phyloP scores from a whole-genome alignment of 148 eudicot genomes.

The Silene latifolia region DNA sequence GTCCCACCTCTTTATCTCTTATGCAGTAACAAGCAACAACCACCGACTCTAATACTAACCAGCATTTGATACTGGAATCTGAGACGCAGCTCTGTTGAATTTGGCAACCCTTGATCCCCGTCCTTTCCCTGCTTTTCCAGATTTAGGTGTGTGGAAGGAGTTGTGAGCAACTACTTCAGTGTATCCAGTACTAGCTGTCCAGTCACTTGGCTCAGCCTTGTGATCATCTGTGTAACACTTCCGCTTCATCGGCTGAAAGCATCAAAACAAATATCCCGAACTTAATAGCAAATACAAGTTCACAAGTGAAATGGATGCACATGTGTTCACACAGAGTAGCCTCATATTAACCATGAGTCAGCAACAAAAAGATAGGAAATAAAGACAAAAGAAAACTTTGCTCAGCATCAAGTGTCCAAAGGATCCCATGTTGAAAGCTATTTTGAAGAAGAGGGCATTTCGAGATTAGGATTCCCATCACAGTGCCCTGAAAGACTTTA shows the following conservation, averaged over 20 bases:
- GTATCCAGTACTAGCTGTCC: slow-evolving; percentile 40
- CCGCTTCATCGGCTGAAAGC: slow-evolving; percentile 62
- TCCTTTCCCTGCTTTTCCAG: slow-evolving; percentile 57
- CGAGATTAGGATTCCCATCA: too few species aligned
- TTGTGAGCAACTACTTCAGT: slow-evolving; percentile 41
- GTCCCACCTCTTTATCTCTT: not conserved
- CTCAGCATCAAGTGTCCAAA: too few species aligned
- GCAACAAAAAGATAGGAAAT: too few species aligned
- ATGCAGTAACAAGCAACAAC: not conserved
- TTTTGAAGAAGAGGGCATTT: too few species aligned
- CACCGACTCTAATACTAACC: slow-evolving; percentile 40
- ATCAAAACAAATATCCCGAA: not conserved
- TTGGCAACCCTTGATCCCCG: slow-evolving; percentile 58
- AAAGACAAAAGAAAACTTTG: too few species aligned
- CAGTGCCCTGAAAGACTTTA: too few species aligned
- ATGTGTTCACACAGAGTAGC: not conserved
- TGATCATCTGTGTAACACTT: slow-evolving; percentile 48
- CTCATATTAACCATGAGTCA: too few species aligned
- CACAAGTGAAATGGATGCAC: not conserved
- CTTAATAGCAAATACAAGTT: not conserved
- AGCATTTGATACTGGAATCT: slow-evolving; percentile 54
- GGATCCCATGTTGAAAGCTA: too few species aligned
- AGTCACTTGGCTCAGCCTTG: slow-evolving; percentile 48
- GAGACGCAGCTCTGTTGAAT: slow-evolving; percentile 48
- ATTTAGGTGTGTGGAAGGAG: slow-evolving; percentile 70